phyloP scores from a whole-genome alignment of 345 rosid species.

The Eucalyptus pauciflora region DNA sequence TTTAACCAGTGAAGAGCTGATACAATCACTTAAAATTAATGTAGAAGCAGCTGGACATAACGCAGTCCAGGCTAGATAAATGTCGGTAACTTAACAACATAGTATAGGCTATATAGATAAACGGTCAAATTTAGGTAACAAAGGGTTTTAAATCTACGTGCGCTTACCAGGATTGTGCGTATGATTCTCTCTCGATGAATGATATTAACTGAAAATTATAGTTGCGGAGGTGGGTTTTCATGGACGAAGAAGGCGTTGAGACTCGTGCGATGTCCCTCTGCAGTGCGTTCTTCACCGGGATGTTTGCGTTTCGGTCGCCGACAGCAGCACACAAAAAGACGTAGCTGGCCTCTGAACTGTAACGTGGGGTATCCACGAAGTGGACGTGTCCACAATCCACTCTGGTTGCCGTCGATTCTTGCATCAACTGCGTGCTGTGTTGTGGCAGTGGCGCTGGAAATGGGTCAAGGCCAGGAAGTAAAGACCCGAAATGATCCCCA shows the following conservation, averaged over 20 bases:
- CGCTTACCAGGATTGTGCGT: no score
- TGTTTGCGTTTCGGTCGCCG: background rate
- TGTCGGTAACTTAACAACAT: no score
- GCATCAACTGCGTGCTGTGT: background rate
- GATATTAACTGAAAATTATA: no score
- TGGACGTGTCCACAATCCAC: background rate
- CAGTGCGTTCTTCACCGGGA: background rate
- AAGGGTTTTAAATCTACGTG: no score
- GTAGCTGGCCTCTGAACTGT: background rate
- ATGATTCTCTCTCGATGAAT: no score
- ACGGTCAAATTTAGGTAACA: no score
- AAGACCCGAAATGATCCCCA: conserved; percentile 19
- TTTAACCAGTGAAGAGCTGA: no score
- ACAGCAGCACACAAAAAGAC: background rate
- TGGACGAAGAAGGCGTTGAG: background rate
- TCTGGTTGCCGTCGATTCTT: background rate
- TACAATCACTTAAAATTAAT: no score
- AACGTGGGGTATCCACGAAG: background rate
- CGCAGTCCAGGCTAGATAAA: no score
- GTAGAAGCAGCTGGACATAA: no score
- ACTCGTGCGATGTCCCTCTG: background rate
- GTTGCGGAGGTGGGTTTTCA: background rate
- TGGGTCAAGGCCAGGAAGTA: conserved; percentile 27
- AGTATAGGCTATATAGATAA: no score
- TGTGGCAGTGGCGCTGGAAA: background rate